Evolutionary conservation across 73 alveolate species (phyloP).

Genomic region (Tetrahymena malaccensis): DNA sequence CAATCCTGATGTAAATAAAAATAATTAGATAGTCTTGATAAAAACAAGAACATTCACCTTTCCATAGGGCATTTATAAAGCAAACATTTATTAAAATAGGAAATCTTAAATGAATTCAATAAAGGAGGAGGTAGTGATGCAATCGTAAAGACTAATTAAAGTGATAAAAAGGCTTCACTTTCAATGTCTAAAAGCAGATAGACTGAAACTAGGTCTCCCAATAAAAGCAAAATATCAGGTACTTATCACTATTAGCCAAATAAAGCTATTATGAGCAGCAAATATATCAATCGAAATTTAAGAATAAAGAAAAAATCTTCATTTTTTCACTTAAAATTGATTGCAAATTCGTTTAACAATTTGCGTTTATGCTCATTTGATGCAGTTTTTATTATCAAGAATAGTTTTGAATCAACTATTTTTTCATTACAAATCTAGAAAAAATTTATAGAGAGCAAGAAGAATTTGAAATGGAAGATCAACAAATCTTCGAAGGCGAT

Average conservation of each 20-base stretch:
- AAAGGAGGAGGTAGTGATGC: neutral
- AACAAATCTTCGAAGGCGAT: neutral
- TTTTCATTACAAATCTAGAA: neutral
- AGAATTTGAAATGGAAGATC: neutral
- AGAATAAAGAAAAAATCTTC: neutral
- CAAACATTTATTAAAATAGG: neutral
- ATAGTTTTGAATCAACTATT: neutral
- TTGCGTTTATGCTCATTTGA: neutral
- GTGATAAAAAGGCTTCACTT: neutral
- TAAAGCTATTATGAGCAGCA: neutral
- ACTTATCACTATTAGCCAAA: neutral
- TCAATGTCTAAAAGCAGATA: neutral
- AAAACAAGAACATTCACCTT: neutral
- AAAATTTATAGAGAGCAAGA: neutral
- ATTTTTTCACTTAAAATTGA: neutral
- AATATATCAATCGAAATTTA: no score
- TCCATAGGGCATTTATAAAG: neutral
- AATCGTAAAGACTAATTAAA: neutral
- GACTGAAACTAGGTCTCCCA: neutral
- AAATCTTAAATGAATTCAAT: neutral
- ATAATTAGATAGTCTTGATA: neutral
- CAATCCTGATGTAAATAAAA: neutral
- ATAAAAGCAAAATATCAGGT: neutral
- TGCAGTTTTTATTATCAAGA: neutral
- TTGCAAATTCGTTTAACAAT: neutral